A percentile compares a stretch with the other conserved stretches of the same genome.
phyloP scores from a whole-genome alignment of 2,329 filamentous ascomycete species.

The Xylaria sp. region DNA sequence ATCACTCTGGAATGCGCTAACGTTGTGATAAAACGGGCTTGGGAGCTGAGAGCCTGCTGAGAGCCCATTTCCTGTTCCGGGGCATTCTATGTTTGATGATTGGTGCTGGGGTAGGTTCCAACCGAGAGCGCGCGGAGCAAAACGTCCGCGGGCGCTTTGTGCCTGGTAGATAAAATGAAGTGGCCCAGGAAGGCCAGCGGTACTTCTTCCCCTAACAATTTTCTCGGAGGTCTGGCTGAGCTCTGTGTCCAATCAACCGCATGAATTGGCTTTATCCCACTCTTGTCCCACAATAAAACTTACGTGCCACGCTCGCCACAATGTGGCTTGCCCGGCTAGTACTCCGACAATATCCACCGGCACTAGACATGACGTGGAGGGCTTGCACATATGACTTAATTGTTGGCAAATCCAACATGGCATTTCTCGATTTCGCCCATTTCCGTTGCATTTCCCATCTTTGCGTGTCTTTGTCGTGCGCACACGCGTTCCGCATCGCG shows the following conservation, averaged over 20 bases:
- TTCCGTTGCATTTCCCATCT: slow-evolving; percentile 30
- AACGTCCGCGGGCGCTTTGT: slow-evolving; percentile 23
- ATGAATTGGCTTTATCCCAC: not conserved
- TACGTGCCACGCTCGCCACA: slow-evolving; percentile 21
- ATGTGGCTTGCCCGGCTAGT: slow-evolving; percentile 7
- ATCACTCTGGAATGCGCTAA: slow-evolving; percentile 23
- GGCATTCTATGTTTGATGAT: slow-evolving; percentile 2
- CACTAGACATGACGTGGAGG: slow-evolving; percentile 7
- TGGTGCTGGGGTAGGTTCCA: not conserved
- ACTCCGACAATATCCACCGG: not conserved
- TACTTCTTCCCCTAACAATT: slow-evolving; percentile 28
- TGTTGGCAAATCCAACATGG: slow-evolving; percentile 16
- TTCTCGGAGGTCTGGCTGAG: not conserved
- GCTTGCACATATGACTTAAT: slow-evolving; percentile 17
- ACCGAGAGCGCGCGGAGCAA: slow-evolving; percentile 30
- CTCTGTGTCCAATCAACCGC: slow-evolving; percentile 11
- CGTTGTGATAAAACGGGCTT: slow-evolving; percentile 15
- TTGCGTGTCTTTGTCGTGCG: slow-evolving; percentile 9
- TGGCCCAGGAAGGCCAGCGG: not conserved
- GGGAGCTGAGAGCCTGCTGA: not conserved
- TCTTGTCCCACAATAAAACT: not conserved
- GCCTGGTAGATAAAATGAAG: not conserved
- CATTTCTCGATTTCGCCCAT: slow-evolving; percentile 22
- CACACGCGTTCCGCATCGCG: not conserved
- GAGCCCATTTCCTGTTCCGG: slow-evolving; percentile 26